Evolutionary conservation across 2,329 filamentous ascomycete species (phyloP).

Genomic region (Stromatinia cepivora): DNA sequence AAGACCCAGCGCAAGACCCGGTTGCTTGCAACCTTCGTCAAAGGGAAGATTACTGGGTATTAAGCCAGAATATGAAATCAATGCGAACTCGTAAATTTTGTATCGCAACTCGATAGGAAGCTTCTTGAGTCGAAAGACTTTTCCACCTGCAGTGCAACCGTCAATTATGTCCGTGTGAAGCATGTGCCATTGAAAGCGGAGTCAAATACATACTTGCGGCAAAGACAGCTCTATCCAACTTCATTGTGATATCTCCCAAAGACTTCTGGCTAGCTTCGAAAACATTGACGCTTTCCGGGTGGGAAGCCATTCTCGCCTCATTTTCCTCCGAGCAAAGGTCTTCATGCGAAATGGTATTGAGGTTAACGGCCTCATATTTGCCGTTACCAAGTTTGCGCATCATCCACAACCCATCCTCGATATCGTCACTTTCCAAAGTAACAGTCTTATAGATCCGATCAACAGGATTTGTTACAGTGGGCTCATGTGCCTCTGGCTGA

Average conservation of each 20-base stretch:
- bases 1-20: conserved; percentile 23
- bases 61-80: conserved; percentile 15
- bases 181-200: not conserved
- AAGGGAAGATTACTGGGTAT: not conserved
- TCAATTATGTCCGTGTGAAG: not conserved
- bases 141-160: conserved; percentile 7
- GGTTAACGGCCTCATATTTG: conserved; percentile 30
- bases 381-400: conserved; percentile 26
- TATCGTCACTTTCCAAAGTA: conserved; percentile 21
- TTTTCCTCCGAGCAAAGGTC: conserved; percentile 27
- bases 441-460: conserved; percentile 27
- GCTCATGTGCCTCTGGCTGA: not conserved
- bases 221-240: conserved; percentile 26
- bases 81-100: conserved; percentile 28
- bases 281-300: conserved; percentile 14
- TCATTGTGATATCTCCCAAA: conserved; percentile 24
- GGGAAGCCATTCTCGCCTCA: conserved; percentile 24
- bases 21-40: not conserved
- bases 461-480: not conserved
- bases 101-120: conserved; percentile 30
- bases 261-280: conserved; percentile 22
- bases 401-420: conserved; percentile 30
- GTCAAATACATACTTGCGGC: conserved; percentile 27
- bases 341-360: conserved; percentile 22
- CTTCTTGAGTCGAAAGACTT: conserved; percentile 30